Conservation (phyloP, 495 filamentous ascomycete genomes). For the Hyaloscypha bicolor region DNA sequence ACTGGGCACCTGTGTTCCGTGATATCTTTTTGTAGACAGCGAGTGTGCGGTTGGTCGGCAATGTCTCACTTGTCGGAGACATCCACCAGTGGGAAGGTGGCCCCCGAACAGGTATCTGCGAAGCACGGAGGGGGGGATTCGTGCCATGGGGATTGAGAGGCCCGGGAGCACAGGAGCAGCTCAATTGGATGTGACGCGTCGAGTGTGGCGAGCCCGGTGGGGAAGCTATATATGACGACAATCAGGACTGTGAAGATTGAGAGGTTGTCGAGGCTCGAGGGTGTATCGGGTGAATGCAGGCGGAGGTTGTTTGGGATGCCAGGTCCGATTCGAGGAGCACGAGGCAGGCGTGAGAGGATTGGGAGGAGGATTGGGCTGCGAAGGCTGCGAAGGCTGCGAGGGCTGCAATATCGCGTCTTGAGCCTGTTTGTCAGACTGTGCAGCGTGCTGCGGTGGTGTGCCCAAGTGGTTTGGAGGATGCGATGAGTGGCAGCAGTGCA, state of each 20-base stretch:
- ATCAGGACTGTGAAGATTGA: conserved; percentile 11
- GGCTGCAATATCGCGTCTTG: not conserved
- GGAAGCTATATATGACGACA: conserved; percentile 3
- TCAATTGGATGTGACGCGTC: conserved; percentile 8
- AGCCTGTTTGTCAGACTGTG: not conserved
- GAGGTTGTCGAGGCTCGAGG: not conserved
- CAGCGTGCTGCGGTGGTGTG: not conserved
- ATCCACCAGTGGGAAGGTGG: conserved; percentile 42
- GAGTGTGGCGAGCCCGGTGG: not conserved
- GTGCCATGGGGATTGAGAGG: conserved; percentile 35
- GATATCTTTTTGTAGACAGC: conserved; percentile 13
- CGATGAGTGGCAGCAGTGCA: conserved; percentile 5
- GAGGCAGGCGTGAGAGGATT: too few relatives aligned
- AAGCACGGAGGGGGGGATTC: conserved; percentile 40
- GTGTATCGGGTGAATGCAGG: conserved; percentile 7
- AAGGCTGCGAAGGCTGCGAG: not conserved
- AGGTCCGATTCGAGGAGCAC: conserved; percentile 16
- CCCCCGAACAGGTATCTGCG: conserved; percentile 52
- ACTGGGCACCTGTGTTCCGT: conserved; percentile 18
- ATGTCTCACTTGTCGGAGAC: conserved; percentile 36
- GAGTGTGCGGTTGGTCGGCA: not conserved
- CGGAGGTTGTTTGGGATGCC: not conserved
- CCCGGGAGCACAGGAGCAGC: not conserved
- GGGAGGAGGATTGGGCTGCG: not conserved
- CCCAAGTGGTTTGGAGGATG: conserved; percentile 1